Conservation (phyloP, 2,329 filamentous ascomycete genomes). For the Cladophialophora yegresii region DNA sequence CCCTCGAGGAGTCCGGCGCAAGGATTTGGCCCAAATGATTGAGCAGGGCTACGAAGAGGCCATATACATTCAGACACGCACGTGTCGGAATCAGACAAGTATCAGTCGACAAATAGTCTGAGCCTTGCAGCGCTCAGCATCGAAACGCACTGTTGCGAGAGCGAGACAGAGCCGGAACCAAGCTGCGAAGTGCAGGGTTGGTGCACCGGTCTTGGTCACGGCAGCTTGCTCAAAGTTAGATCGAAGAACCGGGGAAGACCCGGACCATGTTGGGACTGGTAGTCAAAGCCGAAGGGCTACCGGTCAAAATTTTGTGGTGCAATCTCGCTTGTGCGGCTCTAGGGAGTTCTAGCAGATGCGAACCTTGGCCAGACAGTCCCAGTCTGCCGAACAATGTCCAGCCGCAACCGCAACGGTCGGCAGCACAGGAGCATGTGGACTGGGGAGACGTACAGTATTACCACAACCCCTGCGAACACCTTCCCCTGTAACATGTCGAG, state of each 20-base stretch:
- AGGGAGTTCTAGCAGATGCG: background rate
- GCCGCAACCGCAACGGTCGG: background rate
- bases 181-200: background rate
- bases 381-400: background rate
- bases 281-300: background rate
- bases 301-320: background rate
- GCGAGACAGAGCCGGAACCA: background rate
- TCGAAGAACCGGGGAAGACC: background rate
- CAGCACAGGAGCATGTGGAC: background rate
- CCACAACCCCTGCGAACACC: background rate
- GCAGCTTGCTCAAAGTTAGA: background rate
- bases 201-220: background rate
- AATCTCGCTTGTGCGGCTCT: background rate
- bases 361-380: background rate
- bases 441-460: background rate
- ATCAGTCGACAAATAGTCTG: background rate
- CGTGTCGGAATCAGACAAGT: background rate
- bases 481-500: background rate
- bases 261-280: background rate
- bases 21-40: conserved; percentile 9
- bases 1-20: conserved; percentile 17
- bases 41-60: background rate
- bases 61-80: background rate
- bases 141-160: background rate
- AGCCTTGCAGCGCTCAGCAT: background rate